Conservation (phyloP, 2,329 filamentous ascomycete species). For the Amauroascus niger region DNA sequence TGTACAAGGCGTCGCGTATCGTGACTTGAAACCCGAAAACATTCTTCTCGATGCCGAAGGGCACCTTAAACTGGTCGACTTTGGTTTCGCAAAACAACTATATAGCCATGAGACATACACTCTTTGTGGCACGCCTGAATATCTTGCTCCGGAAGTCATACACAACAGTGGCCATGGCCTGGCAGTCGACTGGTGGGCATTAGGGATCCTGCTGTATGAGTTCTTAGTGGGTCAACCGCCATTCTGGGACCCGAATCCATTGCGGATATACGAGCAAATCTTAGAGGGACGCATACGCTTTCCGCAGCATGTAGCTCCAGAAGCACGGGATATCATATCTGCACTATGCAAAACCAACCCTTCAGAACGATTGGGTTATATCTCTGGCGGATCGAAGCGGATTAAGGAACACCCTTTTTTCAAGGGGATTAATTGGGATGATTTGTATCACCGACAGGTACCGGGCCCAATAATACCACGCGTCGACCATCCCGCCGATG, state of each 20-base stretch:
- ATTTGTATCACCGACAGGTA: constrained; percentile 49
- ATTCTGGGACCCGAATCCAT: constrained; percentile 60
- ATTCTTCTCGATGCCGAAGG: constrained; percentile 57
- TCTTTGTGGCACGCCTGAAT: constrained; percentile 57
- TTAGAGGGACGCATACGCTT: constrained; percentile 54
- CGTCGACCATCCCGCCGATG: constrained; percentile 50
- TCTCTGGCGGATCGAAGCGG: constrained; percentile 49
- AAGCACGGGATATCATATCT: constrained; percentile 52
- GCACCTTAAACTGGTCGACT: constrained; percentile 57
- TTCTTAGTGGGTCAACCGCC: constrained; percentile 58
- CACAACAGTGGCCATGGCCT: constrained; percentile 55
- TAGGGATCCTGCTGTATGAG: constrained; percentile 58
- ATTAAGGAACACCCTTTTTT: constrained; percentile 57
- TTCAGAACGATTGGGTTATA: constrained; percentile 53
- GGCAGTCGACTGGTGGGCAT: constrained; percentile 60
- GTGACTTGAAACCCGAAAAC: constrained; percentile 58
- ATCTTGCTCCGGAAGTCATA: constrained; percentile 58
- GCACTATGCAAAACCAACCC: constrained; percentile 55
- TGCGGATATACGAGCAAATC: constrained; percentile 61
- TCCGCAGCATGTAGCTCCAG: constrained; percentile 48
- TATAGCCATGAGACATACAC: constrained; percentile 52
- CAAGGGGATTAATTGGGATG: constrained; percentile 52
- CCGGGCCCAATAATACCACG: constrained; percentile 56
- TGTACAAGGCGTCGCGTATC: constrained; percentile 54
- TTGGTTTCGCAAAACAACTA: constrained; percentile 59